Conservation (phyloP, 345 rosid species). For the Eucalyptus guilfoylei region DNA sequence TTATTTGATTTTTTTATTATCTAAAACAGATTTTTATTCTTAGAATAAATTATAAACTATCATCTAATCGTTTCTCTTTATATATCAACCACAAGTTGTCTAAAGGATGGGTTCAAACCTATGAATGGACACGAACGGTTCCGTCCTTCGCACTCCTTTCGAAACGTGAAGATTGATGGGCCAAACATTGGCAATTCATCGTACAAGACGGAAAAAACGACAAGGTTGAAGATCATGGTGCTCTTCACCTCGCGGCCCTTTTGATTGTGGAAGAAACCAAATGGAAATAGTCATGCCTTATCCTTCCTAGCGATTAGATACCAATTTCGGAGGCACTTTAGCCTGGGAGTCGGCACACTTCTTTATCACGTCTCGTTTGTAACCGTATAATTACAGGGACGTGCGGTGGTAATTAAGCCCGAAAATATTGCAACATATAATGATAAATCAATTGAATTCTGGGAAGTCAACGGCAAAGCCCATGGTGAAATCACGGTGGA, state of each 20-base stretch:
- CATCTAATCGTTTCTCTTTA: no score
- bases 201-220: background rate
- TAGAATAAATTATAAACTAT: no score
- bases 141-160: background rate
- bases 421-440: background rate
- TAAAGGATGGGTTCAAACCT: no score
- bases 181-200: background rate
- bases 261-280: background rate
- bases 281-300: background rate
- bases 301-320: background rate
- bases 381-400: background rate
- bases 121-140: background rate
- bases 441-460: no score
- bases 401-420: background rate
- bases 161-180: background rate
- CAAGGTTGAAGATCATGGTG: background rate
- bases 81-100: no score
- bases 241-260: background rate
- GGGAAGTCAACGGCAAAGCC: no score
- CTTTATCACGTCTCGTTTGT: background rate
- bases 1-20: no score
- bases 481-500: no score
- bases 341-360: no score
- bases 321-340: background rate
- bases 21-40: no score